Percentiles rank a stretch among this genome's conserved stretches.
Evolutionary conservation across 2,329 filamentous ascomycete species (phyloP).

Genomic region (Aureobasidium pullulans): DNA sequence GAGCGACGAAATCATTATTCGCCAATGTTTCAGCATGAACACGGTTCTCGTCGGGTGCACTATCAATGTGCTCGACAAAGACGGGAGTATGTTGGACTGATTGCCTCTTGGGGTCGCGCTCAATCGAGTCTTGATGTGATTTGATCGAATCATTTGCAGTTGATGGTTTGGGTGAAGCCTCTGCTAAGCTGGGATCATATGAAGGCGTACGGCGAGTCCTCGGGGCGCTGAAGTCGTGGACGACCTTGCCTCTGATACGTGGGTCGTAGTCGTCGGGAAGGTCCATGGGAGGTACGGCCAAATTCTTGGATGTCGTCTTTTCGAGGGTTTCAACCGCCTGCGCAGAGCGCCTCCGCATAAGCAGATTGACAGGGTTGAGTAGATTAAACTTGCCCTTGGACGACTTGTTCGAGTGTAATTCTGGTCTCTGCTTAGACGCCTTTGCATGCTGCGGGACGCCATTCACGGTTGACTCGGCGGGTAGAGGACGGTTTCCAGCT

Average conservation of each 20-base stretch:
- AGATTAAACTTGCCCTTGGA: conserved; percentile 25
- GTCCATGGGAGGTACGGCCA: conserved; percentile 38
- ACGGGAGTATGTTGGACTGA: conserved; percentile 46
- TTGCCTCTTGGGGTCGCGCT: conserved; percentile 1
- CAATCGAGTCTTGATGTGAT: background rate
- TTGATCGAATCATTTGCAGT: conserved; percentile 4
- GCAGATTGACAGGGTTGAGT: conserved; percentile 54
- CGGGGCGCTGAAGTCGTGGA: conserved; percentile 60
- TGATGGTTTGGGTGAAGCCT: background rate
- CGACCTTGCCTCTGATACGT: conserved; percentile 53
- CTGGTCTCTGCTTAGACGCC: conserved; percentile 11
- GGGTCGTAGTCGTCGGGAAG: conserved; percentile 55
- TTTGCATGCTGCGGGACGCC: conserved; percentile 16
- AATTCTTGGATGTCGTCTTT: conserved; percentile 43
- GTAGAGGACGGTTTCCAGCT: conserved; percentile 17
- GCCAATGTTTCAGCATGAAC: conserved; percentile 41
- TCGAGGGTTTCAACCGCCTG: conserved; percentile 39
- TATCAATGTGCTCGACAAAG: conserved; percentile 55
- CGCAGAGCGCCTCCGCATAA: conserved; percentile 50
- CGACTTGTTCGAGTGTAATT: conserved; percentile 14
- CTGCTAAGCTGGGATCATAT: conserved; percentile 15
- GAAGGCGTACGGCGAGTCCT: conserved; percentile 37
- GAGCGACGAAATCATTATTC: conserved; percentile 41
- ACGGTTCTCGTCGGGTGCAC: conserved; percentile 36
- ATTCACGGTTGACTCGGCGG: conserved; percentile 13